A percentile compares a stretch with the other conserved stretches of the same genome.
These are phyloP conservation scores for Colletotrichum siamense DNA, from an alignment of 2,329 filamentous ascomycete genomes.

Conservation along the genomic window DNA sequence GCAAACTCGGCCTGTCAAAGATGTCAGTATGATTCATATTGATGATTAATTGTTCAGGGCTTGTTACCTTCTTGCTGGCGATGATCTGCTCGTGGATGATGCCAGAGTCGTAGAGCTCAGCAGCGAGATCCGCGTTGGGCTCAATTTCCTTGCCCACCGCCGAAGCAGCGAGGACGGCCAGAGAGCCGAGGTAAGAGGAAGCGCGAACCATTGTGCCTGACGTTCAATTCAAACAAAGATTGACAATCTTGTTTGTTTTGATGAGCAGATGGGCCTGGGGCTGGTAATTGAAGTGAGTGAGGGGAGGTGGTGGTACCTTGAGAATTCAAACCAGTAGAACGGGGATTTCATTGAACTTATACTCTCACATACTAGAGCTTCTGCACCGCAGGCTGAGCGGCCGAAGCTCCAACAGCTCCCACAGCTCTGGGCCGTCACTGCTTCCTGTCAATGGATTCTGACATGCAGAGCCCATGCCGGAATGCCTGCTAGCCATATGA, in stretches of 20 bases:
- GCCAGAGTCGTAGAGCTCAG: conserved; percentile 23
- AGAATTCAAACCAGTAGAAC: too few species aligned
- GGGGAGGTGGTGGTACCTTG: not conserved
- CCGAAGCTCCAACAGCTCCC: not conserved
- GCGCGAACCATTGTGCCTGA: conserved; percentile 18
- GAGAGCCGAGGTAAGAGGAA: conserved; percentile 16
- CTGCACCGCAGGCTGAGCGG: not conserved
- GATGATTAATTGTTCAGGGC: rapidly evolving
- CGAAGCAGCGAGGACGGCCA: conserved; percentile 23
- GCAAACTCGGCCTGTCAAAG: conserved; percentile 1
- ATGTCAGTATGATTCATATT: not conserved
- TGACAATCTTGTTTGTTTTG: not conserved
- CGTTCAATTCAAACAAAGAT: conserved; percentile 2
- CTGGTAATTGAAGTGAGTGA: not conserved
- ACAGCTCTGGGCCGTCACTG: not conserved
- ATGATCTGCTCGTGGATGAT: conserved; percentile 22
- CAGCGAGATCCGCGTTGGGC: conserved; percentile 16
- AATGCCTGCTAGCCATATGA: not conserved
- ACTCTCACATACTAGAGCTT: not conserved
- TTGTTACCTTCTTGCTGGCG: conserved; percentile 19
- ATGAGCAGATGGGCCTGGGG: not conserved
- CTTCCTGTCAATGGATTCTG: not conserved
- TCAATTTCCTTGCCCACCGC: conserved; percentile 23
- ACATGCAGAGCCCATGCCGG: not conserved
- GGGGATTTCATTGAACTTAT: not conserved